Percentiles rank a stretch among this genome's conserved stretches.
Evolutionary conservation across 2,329 filamentous ascomycete genomes (phyloP).

Genomic region (Stemphylium lycopersici): DNA sequence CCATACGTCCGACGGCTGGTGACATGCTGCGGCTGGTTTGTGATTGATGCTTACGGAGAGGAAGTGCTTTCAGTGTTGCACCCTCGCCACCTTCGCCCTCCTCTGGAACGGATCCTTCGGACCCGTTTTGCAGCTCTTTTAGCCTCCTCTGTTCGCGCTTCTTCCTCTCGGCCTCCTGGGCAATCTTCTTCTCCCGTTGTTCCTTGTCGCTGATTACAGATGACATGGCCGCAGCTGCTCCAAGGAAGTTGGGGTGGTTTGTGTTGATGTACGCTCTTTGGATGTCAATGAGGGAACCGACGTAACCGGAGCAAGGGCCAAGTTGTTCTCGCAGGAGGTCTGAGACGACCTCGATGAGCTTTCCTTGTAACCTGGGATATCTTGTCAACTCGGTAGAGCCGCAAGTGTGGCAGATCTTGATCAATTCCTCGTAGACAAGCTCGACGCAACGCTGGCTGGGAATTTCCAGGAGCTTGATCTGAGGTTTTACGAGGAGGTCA

Average conservation of each 20-base stretch:
- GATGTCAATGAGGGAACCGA: slow-evolving; percentile 95
- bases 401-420: slow-evolving; percentile 99
- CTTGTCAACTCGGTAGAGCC: slow-evolving; percentile 91
- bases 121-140: slow-evolving; percentile 73
- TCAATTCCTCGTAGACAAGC: slow-evolving; percentile 96
- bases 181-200: slow-evolving; percentile 85
- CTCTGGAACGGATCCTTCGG: slow-evolving; percentile 66
- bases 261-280: slow-evolving; percentile 99
- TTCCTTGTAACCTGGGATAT: slow-evolving; percentile 91
- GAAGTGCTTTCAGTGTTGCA: slow-evolving; percentile 62
- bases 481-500: slow-evolving; percentile 94
- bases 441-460: slow-evolving; percentile 97
- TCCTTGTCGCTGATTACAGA: slow-evolving; percentile 94
- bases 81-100: slow-evolving; percentile 65
- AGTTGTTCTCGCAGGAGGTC: slow-evolving; percentile 91
- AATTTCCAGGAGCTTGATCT: slow-evolving; percentile 95
- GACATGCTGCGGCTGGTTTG: slow-evolving; percentile 80
- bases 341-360: slow-evolving; percentile 97
- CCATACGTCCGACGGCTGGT: slow-evolving; percentile 70
- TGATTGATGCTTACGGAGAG: slow-evolving; percentile 64
- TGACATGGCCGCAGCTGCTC: slow-evolving; percentile 95
- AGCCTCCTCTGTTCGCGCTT: slow-evolving; percentile 81
- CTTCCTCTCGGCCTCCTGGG: slow-evolving; percentile 81
- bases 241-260: slow-evolving; percentile 98
- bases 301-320: slow-evolving; percentile 86